A percentile compares a stretch with the other conserved stretches of the same genome.
These are phyloP conservation scores for Thalassia testudinum DNA, from an alignment of 116 monocot species.

Conservation along the genomic window DNA sequence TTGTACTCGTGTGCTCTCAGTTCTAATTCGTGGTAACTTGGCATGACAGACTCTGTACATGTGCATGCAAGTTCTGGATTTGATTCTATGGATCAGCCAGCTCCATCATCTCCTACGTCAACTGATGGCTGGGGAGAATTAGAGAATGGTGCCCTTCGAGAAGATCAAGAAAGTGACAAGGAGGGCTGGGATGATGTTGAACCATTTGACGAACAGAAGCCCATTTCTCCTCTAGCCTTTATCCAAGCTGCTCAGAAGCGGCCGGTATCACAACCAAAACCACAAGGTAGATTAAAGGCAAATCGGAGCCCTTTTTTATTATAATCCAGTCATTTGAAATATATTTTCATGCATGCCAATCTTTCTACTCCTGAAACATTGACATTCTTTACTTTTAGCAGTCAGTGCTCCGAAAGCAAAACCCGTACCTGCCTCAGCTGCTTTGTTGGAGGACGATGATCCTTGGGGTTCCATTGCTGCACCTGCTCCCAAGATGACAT, in stretches of 20 bases:
- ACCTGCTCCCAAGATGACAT: conserved; percentile 17
- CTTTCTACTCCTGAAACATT: neutral
- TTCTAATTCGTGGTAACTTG: neutral
- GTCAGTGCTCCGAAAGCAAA: conserved; percentile 2
- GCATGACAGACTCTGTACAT: conserved; percentile 1
- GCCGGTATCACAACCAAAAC: conserved; percentile 45
- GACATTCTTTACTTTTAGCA: neutral
- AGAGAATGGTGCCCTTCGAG: conserved; percentile 40
- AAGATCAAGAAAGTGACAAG: conserved; percentile 57
- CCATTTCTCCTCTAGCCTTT: conserved; percentile 27
- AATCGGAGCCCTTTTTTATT: too few species aligned
- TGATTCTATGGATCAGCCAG: conserved; percentile 32
- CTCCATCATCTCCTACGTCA: conserved; percentile 75
- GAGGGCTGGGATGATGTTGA: conserved; percentile 97
- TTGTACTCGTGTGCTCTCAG: too few species aligned
- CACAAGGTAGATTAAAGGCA: conserved; percentile 18
- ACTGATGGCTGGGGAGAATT: conserved; percentile 88
- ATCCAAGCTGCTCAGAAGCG: conserved; percentile 89
- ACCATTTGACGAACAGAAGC: conserved; percentile 65
- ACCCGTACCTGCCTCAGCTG: conserved; percentile 5
- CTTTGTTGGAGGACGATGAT: conserved; percentile 42
- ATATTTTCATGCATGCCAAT: neutral
- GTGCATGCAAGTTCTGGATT: conserved; percentile 19
- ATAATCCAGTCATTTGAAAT: too few species aligned
- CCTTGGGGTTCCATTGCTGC: conserved; percentile 54